Base-by-base conservation (phyloP, 1,284 basidiomycete species). In the Schizophyllum amplum region DNA sequence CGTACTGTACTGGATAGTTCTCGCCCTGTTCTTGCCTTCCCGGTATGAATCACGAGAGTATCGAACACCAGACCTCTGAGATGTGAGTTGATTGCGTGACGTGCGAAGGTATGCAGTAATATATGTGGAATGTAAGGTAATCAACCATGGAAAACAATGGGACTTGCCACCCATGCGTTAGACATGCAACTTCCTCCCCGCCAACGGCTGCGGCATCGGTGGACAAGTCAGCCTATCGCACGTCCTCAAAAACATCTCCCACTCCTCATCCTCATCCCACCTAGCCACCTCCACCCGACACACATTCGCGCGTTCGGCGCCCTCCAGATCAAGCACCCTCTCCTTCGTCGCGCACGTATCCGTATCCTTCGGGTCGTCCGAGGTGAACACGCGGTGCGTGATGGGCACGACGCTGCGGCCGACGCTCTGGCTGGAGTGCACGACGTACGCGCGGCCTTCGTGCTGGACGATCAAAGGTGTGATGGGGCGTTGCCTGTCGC, bases 271-370 rank as follows among this genome's bases (percentile, higher is more conserved):
- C 59, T 27, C 57, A 57, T n/a, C 61, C 59, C 4, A 9, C 48
- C 25, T 13, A 51, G 4, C 58, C 57, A 59, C 55, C 57, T 5
- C 58, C 64, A 87, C 87, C 75, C 83, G 72, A 68, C 82, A 87
- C 23, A 71, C 65, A 23, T 76, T 74, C 33, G 70, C 72, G 62
- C 77, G 79, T 60, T 83, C 74, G 42, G 76, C 75, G 58, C 75
- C 81, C 64, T 83, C 84, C 24, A 82, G 67, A 63, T 89, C 82
- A 22, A 80, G 60, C 11, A 75, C 63, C 54, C 70, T 77, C 62
- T 85, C 83, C 33, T 42, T 42, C 13, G 33, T 42, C 3, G 33
- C 33, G 11, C 13, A 13, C 2, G 33, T 9, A 17, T 9, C 33
- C 13, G 33, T 9, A 3, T 42, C 33, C 4, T 42, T 9, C 33